A percentile compares a stretch with the other conserved stretches of the same genome.
Evolutionary conservation across 179 eudicot species (phyloP).

Genomic region (Pouteria campechiana): DNA sequence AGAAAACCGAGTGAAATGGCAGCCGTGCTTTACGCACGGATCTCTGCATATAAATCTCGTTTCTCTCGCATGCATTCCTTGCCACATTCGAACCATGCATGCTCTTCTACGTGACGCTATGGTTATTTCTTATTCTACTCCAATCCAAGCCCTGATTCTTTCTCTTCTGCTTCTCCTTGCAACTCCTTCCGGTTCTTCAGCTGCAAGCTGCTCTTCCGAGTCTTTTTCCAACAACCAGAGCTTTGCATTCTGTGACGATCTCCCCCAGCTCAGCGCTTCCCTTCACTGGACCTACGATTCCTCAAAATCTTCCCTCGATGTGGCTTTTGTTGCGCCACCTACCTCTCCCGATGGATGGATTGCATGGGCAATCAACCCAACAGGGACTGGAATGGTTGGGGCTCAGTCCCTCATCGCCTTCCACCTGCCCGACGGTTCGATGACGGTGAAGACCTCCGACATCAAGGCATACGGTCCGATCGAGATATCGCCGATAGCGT

Average conservation of each 20-base stretch:
- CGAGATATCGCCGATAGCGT: constrained; percentile 26
- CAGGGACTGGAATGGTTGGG: constrained; percentile 15
- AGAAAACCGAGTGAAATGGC: no score
- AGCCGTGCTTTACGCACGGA: no score
- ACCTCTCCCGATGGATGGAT: constrained; percentile 43
- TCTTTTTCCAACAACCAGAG: constrained; percentile 17
- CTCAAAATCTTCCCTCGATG: constrained; percentile 22
- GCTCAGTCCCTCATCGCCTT: constrained; percentile 31
- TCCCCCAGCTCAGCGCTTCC: constrained; percentile 34
- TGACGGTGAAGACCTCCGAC: constrained; percentile 25
- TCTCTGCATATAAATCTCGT: no score
- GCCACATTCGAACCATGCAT: no score
- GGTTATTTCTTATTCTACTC: no score
- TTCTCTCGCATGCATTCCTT: no score
- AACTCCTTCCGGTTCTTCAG: no score
- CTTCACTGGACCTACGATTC: constrained; percentile 58
- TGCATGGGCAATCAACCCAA: constrained; percentile 34
- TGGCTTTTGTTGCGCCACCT: constrained; percentile 22
- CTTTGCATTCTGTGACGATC: constrained; percentile 22
- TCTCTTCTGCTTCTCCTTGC: no score
- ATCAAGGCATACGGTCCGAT: constrained; percentile 5
- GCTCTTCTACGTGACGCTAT: no score
- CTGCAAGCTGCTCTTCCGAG: constrained; percentile 23
- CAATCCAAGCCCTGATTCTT: no score
- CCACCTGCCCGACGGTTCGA: constrained; percentile 8